These are phyloP conservation scores for Penicillium rolfsii DNA, from an alignment of 2,329 filamentous ascomycete genomes.

Conservation along the genomic window DNA sequence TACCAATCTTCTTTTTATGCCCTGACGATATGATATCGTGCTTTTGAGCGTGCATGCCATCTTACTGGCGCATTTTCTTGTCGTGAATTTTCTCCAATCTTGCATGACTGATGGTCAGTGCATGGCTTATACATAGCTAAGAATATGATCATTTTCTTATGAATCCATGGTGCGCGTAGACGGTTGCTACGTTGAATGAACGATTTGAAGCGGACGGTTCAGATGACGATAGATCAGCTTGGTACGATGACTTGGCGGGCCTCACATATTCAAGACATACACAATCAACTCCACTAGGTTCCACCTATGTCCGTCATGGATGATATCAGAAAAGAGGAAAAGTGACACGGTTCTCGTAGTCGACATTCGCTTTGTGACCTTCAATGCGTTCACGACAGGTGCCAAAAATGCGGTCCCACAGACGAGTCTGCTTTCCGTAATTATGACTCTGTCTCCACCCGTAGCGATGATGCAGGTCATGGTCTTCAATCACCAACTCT, in stretches of 20 bases:
- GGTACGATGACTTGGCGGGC: no score
- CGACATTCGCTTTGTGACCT: constrained; percentile 33
- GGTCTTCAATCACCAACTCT: constrained; percentile 26
- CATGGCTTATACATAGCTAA: background rate
- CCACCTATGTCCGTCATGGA: background rate
- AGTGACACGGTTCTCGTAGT: constrained; percentile 29
- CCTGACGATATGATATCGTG: constrained; percentile 23
- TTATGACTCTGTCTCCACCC: constrained; percentile 17
- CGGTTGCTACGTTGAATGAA: background rate
- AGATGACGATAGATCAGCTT: no score
- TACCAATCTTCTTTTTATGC: constrained; percentile 17
- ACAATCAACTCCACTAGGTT: background rate
- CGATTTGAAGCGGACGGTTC: no score
- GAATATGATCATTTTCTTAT: constrained; percentile 11
- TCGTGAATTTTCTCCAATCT: background rate
- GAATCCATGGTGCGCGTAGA: background rate
- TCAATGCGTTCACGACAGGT: constrained; percentile 43
- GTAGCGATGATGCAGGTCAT: constrained; percentile 21
- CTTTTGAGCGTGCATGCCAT: constrained; percentile 21
- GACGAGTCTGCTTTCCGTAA: constrained; percentile 23
- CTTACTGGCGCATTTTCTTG: constrained; percentile 1
- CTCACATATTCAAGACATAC: no score
- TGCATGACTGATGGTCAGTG: constrained; percentile 5
- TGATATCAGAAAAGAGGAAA: constrained; percentile 15
- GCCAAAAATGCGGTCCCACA: constrained; percentile 43